Percentiles rank a stretch among this genome's conserved stretches.
These are phyloP conservation scores for Nannizzia gypsea DNA, from an alignment of 2,329 filamentous ascomycete genomes.

Conservation along the genomic window DNA sequence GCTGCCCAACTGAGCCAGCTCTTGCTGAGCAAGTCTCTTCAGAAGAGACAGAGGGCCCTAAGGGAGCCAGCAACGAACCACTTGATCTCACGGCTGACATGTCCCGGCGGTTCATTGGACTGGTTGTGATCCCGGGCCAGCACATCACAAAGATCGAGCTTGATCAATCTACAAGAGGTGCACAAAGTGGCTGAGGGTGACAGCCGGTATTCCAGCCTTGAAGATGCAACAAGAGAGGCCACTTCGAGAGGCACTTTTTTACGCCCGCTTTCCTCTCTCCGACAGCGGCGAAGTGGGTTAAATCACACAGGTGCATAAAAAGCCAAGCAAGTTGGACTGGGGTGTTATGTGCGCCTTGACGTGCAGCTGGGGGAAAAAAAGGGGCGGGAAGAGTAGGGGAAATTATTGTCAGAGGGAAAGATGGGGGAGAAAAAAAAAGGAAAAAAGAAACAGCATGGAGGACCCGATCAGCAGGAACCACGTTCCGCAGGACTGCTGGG, in stretches of 20 bases:
- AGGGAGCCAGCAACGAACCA: slow-evolving; percentile 18
- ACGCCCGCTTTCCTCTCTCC: background rate
- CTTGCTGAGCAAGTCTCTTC: slow-evolving; percentile 23
- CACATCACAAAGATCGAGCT: slow-evolving; percentile 81
- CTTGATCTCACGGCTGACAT: slow-evolving; percentile 51
- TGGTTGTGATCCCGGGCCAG: slow-evolving; percentile 79
- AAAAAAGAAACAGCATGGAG: background rate
- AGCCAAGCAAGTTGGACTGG: background rate
- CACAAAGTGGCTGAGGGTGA: background rate
- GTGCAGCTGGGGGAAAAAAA: background rate
- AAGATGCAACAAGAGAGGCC: background rate
- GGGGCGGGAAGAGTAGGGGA: background rate
- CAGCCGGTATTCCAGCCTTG: background rate
- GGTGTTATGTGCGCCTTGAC: background rate
- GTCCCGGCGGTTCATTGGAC: slow-evolving; percentile 73
- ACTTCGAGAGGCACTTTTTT: background rate
- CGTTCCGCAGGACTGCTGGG: background rate
- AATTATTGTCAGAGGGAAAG: background rate
- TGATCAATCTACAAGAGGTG: slow-evolving; percentile 39
- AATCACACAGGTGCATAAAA: background rate
- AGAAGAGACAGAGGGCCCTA: slow-evolving; percentile 14
- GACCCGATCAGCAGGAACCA: slow-evolving; percentile 4
- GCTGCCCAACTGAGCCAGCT: slow-evolving; percentile 51
- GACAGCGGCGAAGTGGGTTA: background rate
- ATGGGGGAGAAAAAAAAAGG: background rate